Conservation (phyloP, 345 rosid species). For the Salix arbutifolia region DNA sequence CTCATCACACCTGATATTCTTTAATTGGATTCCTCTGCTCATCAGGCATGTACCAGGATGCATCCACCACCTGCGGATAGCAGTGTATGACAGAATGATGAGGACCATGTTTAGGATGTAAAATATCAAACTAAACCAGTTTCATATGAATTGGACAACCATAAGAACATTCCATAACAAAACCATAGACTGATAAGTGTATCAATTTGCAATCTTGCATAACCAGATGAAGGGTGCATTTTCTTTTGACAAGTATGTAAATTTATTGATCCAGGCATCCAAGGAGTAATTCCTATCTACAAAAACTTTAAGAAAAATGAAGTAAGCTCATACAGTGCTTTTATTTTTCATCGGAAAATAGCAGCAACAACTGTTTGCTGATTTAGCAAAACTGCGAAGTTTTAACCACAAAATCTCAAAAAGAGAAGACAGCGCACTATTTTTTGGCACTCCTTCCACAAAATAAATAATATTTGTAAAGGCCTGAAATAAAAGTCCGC, state of each 20-base stretch:
- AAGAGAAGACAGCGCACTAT: background rate
- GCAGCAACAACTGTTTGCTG: background rate
- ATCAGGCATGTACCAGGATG: conserved; percentile 99
- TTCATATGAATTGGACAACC: background rate
- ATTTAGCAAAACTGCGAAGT: background rate
- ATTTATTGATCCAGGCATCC: background rate
- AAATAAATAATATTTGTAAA: background rate
- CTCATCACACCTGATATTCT: conserved; percentile 77
- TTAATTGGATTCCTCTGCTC: conserved; percentile 96
- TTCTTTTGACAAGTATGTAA: background rate
- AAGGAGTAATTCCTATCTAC: background rate
- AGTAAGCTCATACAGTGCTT: background rate
- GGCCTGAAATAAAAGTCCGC: background rate
- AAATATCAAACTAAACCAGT: background rate
- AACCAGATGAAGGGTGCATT: background rate
- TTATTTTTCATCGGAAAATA: background rate
- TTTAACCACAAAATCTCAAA: background rate
- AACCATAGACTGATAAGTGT: background rate
- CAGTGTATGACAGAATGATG: background rate
- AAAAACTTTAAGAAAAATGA: background rate
- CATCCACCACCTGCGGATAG: conserved; percentile 67
- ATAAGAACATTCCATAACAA: background rate
- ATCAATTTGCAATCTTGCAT: background rate
- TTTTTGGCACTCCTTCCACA: background rate
- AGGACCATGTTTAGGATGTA: background rate